Conservation (phyloP, 805 yeast genomes). For the Kodamaea kakaduensis region DNA sequence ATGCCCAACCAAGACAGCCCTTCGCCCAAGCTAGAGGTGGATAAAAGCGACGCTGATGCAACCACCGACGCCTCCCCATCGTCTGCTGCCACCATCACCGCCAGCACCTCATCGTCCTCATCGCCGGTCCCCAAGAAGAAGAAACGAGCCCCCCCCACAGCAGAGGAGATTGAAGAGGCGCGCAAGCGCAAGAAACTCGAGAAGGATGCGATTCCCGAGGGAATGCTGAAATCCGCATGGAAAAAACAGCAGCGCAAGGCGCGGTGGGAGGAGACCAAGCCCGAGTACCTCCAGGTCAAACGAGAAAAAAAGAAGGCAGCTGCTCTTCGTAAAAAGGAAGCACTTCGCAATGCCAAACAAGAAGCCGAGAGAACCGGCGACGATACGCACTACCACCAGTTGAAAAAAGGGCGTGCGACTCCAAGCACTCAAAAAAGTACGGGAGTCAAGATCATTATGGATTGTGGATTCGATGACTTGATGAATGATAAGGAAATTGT, state of each 20-base stretch:
- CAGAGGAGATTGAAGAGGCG: constrained; percentile 14
- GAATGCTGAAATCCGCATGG: constrained; percentile 84
- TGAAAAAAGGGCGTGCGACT: constrained; percentile 30
- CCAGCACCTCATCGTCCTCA: too few species aligned
- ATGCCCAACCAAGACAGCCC: too few species aligned
- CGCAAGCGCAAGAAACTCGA: constrained; percentile 9
- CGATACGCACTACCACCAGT: constrained; percentile 22
- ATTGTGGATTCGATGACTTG: constrained; percentile 85
- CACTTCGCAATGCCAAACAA: constrained; percentile 13
- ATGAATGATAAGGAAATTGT: constrained; percentile 73
- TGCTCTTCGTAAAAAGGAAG: constrained; percentile 24
- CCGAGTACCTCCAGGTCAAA: constrained; percentile 51
- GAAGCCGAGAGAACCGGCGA: constrained; percentile 24
- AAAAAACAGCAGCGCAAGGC: constrained; percentile 61
- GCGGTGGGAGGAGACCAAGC: constrained; percentile 62
- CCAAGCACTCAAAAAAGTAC: constrained; percentile 44
- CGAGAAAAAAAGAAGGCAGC: constrained; percentile 49
- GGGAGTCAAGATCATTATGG: constrained; percentile 61
- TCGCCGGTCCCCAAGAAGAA: not conserved
- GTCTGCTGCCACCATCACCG: too few species aligned
- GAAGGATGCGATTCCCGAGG: constrained; percentile 58
- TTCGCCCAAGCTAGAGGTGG: too few species aligned
- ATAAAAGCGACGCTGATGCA: too few species aligned
- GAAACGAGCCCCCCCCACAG: constrained; percentile 11
- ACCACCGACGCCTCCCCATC: too few species aligned